Evolutionary conservation across 1,284 basidiomycete species (phyloP).

Genomic region (Leccinum variabile): DNA sequence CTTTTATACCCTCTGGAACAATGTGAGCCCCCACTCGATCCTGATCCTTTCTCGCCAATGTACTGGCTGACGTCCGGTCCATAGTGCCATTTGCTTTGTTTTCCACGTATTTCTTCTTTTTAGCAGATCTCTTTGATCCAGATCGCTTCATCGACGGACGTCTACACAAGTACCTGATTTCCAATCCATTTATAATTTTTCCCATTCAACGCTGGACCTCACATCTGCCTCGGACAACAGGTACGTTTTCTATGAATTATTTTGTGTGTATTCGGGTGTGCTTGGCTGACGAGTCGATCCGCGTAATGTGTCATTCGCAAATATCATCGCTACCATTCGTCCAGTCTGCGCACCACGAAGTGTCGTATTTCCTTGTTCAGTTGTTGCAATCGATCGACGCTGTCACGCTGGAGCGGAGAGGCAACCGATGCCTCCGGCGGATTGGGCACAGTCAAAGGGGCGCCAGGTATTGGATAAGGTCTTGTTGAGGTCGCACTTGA

Average conservation of each 20-base stretch:
- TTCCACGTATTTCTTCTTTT: conserved; percentile 29
- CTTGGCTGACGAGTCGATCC: background rate
- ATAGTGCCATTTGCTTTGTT: conserved; percentile 29
- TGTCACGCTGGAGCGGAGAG: conserved; percentile 34
- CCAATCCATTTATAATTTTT: conserved; percentile 45
- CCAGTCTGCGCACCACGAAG: conserved; percentile 43
- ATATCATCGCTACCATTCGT: background rate
- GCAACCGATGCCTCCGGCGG: conserved; percentile 32
- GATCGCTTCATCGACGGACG: conserved; percentile 49
- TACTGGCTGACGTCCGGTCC: background rate
- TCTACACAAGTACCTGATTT: conserved; percentile 26
- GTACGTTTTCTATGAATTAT: conserved; percentile 16
- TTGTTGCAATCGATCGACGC: conserved; percentile 40
- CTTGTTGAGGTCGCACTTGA: conserved; percentile 43
- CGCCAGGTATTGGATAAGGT: conserved; percentile 34
- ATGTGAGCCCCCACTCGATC: conserved; percentile 11
- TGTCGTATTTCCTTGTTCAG: conserved; percentile 37
- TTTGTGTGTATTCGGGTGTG: background rate
- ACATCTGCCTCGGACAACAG: conserved; percentile 51
- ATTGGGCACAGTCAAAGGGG: conserved; percentile 27
- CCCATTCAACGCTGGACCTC: conserved; percentile 51
- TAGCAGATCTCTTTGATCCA: conserved; percentile 48
- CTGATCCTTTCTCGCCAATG: background rate
- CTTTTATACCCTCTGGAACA: conserved; percentile 28
- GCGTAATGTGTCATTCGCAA: background rate